phyloP scores from a whole-genome alignment of 208 protist species.

The Borovskyia barvae region DNA sequence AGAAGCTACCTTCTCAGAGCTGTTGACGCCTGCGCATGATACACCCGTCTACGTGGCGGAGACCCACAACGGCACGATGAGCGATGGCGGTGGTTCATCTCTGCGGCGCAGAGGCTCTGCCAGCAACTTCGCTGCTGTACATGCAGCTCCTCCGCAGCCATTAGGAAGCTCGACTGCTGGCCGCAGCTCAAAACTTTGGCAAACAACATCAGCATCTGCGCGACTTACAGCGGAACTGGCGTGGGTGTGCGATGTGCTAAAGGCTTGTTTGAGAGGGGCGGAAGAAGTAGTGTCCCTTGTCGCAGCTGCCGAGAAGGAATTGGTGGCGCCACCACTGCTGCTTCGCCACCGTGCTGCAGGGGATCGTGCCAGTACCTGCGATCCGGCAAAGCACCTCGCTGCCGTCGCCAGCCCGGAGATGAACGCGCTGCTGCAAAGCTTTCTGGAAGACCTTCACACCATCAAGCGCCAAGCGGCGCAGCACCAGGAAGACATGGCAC shows the following conservation, averaged over 20 bases:
- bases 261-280: conserved; percentile 48
- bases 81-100: no score
- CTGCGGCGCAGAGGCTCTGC: no score
- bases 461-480: conserved; percentile 24
- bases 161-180: no score
- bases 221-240: conserved; percentile 31
- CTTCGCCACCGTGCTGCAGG: not conserved
- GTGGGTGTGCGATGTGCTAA: conserved; percentile 65
- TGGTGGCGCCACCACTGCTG: conserved; percentile 6
- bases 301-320: conserved; percentile 5
- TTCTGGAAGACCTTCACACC: conserved; percentile 31
- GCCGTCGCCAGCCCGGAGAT: conserved; percentile 26
- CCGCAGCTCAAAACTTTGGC: no score
- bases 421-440: conserved; percentile 38
- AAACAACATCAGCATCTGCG: not conserved
- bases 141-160: no score
- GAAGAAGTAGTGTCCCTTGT: conserved; percentile 23
- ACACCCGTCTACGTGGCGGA: conserved; percentile 3
- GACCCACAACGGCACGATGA: no score
- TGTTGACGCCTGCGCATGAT: not conserved
- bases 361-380: not conserved
- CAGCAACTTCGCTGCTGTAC: no score
- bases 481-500: conserved; percentile 48
- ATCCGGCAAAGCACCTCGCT: not conserved
- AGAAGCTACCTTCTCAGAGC: no score